Evolutionary conservation across 352 stramenopile genomes (phyloP).

Genomic region (Salisapilia sapeloensis): DNA sequence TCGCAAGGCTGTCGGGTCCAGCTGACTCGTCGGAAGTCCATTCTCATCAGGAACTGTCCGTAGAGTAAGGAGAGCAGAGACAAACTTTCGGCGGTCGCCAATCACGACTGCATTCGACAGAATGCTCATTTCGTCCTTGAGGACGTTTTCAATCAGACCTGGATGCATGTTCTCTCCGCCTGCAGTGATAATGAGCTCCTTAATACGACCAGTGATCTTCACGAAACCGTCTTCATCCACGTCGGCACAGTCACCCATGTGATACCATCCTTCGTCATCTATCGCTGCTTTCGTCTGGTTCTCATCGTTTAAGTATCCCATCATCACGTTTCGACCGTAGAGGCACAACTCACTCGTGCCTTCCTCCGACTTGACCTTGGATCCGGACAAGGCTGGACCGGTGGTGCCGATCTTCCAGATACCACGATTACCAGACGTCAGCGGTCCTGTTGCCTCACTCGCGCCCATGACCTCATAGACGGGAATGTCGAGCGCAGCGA

Average conservation of each 20-base stretch:
- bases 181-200: constrained; percentile 70
- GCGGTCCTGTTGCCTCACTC: constrained; percentile 40
- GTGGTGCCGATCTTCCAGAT: constrained; percentile 27
- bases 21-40: constrained; percentile 16
- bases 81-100: constrained; percentile 47
- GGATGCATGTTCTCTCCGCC: constrained; percentile 69
- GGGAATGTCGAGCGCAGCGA: constrained; percentile 70
- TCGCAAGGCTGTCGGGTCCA: constrained; percentile 23
- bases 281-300: constrained; percentile 31
- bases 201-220: constrained; percentile 60
- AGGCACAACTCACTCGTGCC: constrained; percentile 16
- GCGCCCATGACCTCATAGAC: constrained; percentile 51
- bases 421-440: constrained; percentile 12
- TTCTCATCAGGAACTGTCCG: constrained; percentile 10
- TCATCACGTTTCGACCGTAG: constrained; percentile 38
- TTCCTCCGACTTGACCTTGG: constrained; percentile 16
- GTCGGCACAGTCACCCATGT: constrained; percentile 44
- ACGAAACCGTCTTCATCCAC: constrained; percentile 37
- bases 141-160: constrained; percentile 32
- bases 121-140: constrained; percentile 25
- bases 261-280: constrained; percentile 49
- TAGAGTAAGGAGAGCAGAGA: constrained; percentile 37
- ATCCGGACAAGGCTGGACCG: constrained; percentile 11
- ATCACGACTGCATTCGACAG: constrained; percentile 51
- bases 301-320: constrained; percentile 51